Evolutionary conservation across 2,329 filamentous ascomycete genomes (phyloP).

Genomic region (Pestalotiopsis sp.): DNA sequence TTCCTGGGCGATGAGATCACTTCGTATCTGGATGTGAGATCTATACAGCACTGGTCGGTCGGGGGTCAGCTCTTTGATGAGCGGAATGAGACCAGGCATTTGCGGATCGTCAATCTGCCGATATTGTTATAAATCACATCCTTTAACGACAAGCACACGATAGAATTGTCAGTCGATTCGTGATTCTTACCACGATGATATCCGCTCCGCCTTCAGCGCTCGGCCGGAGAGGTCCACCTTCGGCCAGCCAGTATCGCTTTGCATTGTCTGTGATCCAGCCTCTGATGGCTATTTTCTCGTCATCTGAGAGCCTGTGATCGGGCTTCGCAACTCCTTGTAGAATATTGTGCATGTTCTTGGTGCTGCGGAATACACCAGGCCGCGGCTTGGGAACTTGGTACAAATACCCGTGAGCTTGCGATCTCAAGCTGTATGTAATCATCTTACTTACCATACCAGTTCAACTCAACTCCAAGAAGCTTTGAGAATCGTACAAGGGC

Average conservation of each 20-base stretch:
- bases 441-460: constrained; percentile 64
- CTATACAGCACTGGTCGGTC: constrained; percentile 78
- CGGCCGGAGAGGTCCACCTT: constrained; percentile 67
- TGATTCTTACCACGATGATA: constrained; percentile 62
- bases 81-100: constrained; percentile 77
- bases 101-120: constrained; percentile 76
- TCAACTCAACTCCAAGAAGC: constrained; percentile 67
- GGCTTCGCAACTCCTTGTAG: constrained; percentile 75
- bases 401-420: background rate
- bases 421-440: background rate
- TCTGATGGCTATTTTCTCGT: constrained; percentile 64
- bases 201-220: constrained; percentile 73
- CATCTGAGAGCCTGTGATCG: constrained; percentile 63
- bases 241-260: constrained; percentile 71
- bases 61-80: constrained; percentile 73
- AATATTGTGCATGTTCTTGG: constrained; percentile 88
- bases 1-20: constrained; percentile 66
- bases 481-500: constrained; percentile 73
- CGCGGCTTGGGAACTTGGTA: constrained; percentile 72
- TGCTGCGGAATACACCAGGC: constrained; percentile 79
- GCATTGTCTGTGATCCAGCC: constrained; percentile 77
- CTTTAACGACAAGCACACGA: background rate
- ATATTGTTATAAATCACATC: background rate
- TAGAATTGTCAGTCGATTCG: background rate
- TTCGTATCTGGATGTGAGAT: constrained; percentile 81